Percentiles rank a stretch among this genome's conserved stretches.
phyloP scores from a whole-genome alignment of 345 rosid genomes.

The Corymbia maculata region DNA sequence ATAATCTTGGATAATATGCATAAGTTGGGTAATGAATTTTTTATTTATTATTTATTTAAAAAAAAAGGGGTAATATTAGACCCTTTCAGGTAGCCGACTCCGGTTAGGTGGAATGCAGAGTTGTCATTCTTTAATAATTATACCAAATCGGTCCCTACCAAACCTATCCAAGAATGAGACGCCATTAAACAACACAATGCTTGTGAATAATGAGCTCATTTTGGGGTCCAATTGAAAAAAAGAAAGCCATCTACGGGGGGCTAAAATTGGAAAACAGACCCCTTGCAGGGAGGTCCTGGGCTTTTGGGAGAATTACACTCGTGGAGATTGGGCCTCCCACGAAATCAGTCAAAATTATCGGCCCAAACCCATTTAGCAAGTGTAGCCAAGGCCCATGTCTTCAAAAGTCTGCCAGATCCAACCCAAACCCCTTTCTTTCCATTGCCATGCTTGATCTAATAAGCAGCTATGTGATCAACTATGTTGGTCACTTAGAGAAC shows the following conservation, averaged over 20 bases:
- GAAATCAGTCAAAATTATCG: background rate
- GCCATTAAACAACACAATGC: background rate
- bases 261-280: background rate
- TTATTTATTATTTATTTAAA: background rate
- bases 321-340: background rate
- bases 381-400: background rate
- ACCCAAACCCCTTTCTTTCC: background rate
- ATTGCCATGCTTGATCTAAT: background rate
- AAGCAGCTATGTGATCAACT: background rate
- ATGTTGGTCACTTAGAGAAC: background rate
- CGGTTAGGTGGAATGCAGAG: background rate
- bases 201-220: background rate
- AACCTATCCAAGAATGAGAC: background rate
- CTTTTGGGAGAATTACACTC: background rate
- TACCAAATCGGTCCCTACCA: background rate
- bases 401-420: background rate
- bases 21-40: background rate
- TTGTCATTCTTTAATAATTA: background rate
- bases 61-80: background rate
- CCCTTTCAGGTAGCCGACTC: background rate
- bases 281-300: background rate
- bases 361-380: background rate
- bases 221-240: background rate
- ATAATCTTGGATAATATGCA: rapidly evolving
- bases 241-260: background rate